Base-by-base conservation (phyloP, 352 stramenopile genomes). In the Phytophthora vignae region DNA sequence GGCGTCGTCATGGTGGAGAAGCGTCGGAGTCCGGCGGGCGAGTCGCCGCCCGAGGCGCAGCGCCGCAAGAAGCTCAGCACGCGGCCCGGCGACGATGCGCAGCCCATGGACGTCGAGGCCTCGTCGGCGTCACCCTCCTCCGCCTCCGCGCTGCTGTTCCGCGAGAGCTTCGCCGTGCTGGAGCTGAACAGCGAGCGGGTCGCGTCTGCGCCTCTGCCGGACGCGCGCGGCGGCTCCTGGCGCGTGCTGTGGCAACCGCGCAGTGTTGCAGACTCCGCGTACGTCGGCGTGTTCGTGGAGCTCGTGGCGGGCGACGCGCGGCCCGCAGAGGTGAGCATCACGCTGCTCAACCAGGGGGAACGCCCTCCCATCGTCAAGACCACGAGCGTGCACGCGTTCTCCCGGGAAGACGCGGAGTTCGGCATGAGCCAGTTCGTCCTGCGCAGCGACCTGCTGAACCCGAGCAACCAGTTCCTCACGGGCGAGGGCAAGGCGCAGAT, bases 211-310 rank as follows among this genome's bases (percentile, higher is more conserved):
- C 8, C 53, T 2, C 44, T 81, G 61, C 61, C 57, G 12, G 88
- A 95, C 63, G 72, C 75, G 5, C 52, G 62, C 6, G 83, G 77
- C 29, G 71, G 71, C 19, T 55, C 67, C 31, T 95, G 88, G 88
- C 83, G 86, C 33, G 71, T 95, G 12, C 65, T 88, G 63, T 95
- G 85, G 85, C 86, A 86, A 21, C 83, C 83, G 12, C 73, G 82
- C 57, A 87, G 88, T 9, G 67, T 67, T 22, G 65, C 83, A 12
- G 69, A 88, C 48, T 60, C 72, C 60, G 60, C 84, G 14, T 84
- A 75, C 57, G 84, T 90, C 14, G 83, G 85, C 31, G 73, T 93
- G 27, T 86, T 85, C 50, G 84, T 93, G 3, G 79, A 92, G 67
- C 81, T 91, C 68, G 71, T 89, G 7, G 21, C 70, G 21, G 61